Conservation (phyloP, 1,139 yeast genomes). For the Diutina mesorugosa region DNA sequence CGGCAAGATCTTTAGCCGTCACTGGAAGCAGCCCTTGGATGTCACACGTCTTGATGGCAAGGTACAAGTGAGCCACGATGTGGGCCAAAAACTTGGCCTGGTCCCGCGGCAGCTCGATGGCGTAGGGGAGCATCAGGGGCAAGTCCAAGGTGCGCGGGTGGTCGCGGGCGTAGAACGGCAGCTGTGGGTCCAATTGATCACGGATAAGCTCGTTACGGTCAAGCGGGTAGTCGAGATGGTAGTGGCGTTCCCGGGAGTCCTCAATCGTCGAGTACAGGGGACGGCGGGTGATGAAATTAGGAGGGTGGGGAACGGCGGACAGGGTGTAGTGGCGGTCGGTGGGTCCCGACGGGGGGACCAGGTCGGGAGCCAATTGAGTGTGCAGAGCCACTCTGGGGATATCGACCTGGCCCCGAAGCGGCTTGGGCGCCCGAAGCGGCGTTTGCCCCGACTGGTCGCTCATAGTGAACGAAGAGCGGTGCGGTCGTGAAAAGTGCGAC, state of each 20-base stretch:
- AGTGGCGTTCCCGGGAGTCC: conserved; percentile 28
- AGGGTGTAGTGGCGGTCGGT: background rate
- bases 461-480: background rate
- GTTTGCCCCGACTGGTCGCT: background rate
- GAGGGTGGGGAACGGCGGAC: background rate
- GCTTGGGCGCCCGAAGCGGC: background rate
- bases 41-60: conserved; percentile 68
- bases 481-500: too few relatives aligned
- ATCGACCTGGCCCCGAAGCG: background rate
- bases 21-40: conserved; percentile 62
- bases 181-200: conserved; percentile 33
- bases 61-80: conserved; percentile 65
- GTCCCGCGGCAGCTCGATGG: conserved; percentile 55
- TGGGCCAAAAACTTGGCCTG: conserved; percentile 68
- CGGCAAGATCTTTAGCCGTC: conserved; percentile 47
- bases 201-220: conserved; percentile 26
- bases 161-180: conserved; percentile 44
- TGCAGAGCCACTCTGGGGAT: background rate
- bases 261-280: conserved; percentile 26
- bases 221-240: conserved; percentile 47
- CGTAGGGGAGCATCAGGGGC: conserved; percentile 61
- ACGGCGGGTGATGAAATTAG: conserved; percentile 9
- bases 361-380: background rate
- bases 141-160: conserved; percentile 44
- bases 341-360: background rate